Percentiles rank a stretch among this genome's conserved stretches.
These are phyloP conservation scores for Phanerochaete sordida DNA, from an alignment of 768 basidiomycete genomes.

Conservation along the genomic window DNA sequence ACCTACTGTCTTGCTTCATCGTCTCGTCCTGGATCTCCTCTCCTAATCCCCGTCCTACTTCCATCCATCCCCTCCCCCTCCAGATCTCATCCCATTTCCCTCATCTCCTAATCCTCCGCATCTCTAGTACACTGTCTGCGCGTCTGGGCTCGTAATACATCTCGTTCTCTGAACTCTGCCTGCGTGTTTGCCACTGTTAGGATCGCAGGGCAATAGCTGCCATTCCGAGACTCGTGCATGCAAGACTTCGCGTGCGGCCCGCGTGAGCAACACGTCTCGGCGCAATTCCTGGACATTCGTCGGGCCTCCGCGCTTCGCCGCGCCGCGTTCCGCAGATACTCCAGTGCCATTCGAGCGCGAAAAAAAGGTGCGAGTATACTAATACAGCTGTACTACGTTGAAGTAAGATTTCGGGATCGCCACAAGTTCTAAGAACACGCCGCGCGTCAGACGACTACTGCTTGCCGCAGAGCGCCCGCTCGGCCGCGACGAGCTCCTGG, in stretches of 20 bases:
- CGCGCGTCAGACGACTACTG: not conserved
- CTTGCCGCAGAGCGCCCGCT: constrained; percentile 53
- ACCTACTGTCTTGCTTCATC: not conserved
- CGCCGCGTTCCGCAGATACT: not conserved
- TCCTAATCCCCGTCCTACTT: not conserved
- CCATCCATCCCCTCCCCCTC: not conserved
- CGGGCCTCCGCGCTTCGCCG: not conserved
- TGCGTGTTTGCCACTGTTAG: not conserved
- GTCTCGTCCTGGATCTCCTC: not conserved
- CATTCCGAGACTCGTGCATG: not conserved
- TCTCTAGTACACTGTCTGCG: not conserved
- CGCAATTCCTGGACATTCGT: not conserved
- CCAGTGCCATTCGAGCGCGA: not conserved
- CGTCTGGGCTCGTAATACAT: not conserved
- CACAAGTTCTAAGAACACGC: too few relatives aligned
- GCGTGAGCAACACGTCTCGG: not conserved
- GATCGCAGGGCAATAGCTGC: not conserved
- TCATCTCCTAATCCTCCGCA: not conserved
- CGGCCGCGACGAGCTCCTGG: constrained; percentile 58
- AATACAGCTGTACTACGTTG: not conserved
- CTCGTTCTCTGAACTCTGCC: not conserved
- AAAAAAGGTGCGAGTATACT: not conserved
- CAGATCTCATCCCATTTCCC: not conserved
- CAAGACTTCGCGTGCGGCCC: not conserved
- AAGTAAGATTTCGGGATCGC: too few relatives aligned